Percentiles rank a stretch among this genome's conserved stretches.
Conservation (phyloP, 768 basidiomycete genomes). For the Russula vinacea region DNA sequence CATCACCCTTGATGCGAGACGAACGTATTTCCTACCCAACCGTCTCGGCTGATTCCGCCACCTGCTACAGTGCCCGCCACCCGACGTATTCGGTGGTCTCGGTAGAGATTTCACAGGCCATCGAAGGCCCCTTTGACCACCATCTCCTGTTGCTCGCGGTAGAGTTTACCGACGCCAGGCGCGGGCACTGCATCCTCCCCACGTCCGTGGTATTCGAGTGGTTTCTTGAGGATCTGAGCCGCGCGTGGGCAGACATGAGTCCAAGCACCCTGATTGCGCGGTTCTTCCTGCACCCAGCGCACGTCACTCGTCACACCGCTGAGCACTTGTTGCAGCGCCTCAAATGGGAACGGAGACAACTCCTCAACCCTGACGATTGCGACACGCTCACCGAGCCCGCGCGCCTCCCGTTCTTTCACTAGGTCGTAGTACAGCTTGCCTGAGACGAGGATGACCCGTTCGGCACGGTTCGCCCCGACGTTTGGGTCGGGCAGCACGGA, state of each 20-base stretch:
- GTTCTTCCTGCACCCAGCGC: constrained; percentile 83
- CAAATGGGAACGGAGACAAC: constrained; percentile 83
- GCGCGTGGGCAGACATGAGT: constrained; percentile 55
- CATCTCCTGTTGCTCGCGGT: constrained; percentile 59
- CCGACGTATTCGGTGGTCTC: background rate
- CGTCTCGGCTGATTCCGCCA: background rate
- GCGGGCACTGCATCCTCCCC: constrained; percentile 71
- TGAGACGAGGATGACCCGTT: constrained; percentile 68
- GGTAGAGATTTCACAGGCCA: constrained; percentile 32
- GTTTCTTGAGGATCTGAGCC: constrained; percentile 7
- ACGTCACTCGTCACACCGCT: constrained; percentile 40
- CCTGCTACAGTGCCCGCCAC: background rate
- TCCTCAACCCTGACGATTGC: constrained; percentile 82
- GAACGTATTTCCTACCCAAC: background rate
- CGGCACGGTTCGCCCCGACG: constrained; percentile 40
- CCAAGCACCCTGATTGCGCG: constrained; percentile 83
- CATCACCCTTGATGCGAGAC: background rate
- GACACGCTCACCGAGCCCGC: constrained; percentile 47
- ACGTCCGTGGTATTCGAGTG: constrained; percentile 60
- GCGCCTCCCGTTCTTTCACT: constrained; percentile 58
- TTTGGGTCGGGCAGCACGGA: constrained; percentile 61
- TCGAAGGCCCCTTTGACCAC: constrained; percentile 60
- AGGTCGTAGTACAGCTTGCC: constrained; percentile 92
- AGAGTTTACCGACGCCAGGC: constrained; percentile 69
- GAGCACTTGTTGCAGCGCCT: constrained; percentile 47